phyloP scores from a whole-genome alignment of 1,139 yeast species.

The Yamadazyma triangularis region DNA sequence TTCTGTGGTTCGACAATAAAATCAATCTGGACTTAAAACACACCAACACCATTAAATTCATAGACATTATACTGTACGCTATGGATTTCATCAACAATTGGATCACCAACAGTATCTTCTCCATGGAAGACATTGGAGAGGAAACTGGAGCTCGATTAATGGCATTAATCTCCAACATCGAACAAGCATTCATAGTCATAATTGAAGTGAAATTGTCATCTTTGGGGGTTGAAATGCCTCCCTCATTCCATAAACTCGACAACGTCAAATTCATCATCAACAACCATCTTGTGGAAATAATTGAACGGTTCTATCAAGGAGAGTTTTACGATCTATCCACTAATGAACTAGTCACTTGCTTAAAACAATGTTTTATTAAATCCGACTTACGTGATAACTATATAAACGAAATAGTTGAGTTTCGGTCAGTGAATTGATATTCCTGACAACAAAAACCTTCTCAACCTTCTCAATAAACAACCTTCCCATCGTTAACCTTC shows the following conservation, averaged over 20 bases:
- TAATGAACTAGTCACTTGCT: constrained; percentile 56
- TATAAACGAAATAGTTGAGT: constrained; percentile 52
- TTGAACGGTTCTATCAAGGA: constrained; percentile 68
- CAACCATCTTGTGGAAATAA: constrained; percentile 61
- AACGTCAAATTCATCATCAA: constrained; percentile 46
- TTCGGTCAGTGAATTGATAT: constrained; percentile 14
- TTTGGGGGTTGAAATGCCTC: constrained; percentile 14
- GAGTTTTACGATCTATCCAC: constrained; percentile 69
- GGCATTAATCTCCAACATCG: constrained; percentile 18
- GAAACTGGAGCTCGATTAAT: constrained; percentile 29
- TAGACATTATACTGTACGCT: constrained; percentile 20
- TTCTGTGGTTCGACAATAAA: constrained; percentile 21
- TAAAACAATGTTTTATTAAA: constrained; percentile 62
- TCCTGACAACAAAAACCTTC: too few species aligned
- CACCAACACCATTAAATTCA: constrained; percentile 27
- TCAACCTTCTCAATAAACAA: too few species aligned
- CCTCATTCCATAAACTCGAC: constrained; percentile 36
- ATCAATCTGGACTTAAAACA: constrained; percentile 18
- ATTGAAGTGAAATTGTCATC: too few species aligned
- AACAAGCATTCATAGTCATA: constrained; percentile 14
- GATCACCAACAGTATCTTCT: constrained; percentile 23
- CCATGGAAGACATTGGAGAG: constrained; percentile 34
- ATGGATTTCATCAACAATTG: constrained; percentile 30
- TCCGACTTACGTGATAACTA: constrained; percentile 61
- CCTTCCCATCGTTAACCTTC: constrained; percentile 61